Base-by-base conservation (phyloP, 352 stramenopile genomes). In the Phytophthora pini region DNA sequence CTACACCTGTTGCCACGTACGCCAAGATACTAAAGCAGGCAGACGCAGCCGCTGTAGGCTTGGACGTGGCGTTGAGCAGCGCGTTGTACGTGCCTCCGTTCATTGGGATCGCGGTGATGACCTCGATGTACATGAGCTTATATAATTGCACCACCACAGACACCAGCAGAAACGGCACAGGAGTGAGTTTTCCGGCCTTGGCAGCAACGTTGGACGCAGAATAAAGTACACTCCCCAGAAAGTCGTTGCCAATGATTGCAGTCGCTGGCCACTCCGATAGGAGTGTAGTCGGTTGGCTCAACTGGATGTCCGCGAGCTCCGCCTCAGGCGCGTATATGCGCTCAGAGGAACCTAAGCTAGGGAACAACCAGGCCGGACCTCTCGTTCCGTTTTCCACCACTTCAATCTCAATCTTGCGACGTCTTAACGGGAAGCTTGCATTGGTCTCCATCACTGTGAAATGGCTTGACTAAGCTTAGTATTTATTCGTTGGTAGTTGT, bases 71-170 rank as follows among this genome's bases (percentile, higher is more conserved):
- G 72, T 97, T 97, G 8, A 97, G 61, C 26, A 97, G 76, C 1
- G 90, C 83, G 64, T 96, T 97, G 72, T 97, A 97, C 9, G 87
- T 90, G 15, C 91, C 91, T 9, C 91, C 91, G 73, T 97, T 97
- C 60, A 95, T 80, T 9, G 90, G 90, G 40, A 97, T 84, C 4
- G 91, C 91, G 10, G 80, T 94, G 31, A 97, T 90, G 5, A 88
- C 90, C 60, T 97, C 90, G 41, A 84, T 80, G 68, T 97, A 97
- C 49, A 97, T 94, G 56, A 88, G 88, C 22, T 80, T 79, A 57
- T 80, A 85, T 46, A 81, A 80, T 52, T 75, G 85, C 48, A 89
- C 73, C 49, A 87, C 74, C 13, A 52, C 60, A 0, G 85, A 82
- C 5, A 97, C 89, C 56, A 96, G 66, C 0, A 89, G 31, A 46